These are phyloP conservation scores for Ascodesmis nigricans DNA, from an alignment of 495 filamentous ascomycete species.

Conservation along the genomic window DNA sequence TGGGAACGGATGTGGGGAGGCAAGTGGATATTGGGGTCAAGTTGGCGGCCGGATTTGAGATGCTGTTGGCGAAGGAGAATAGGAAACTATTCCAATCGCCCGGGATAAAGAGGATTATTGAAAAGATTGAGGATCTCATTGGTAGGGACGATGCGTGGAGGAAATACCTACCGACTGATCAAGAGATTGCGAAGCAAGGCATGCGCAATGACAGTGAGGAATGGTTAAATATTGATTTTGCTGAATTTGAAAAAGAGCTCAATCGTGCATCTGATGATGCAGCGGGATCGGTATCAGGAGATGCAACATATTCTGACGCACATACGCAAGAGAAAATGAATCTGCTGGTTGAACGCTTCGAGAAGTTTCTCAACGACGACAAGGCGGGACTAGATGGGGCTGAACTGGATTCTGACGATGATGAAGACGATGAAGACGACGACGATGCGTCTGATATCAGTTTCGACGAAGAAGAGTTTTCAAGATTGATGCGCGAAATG, in stretches of 20 bases:
- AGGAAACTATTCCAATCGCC: slow-evolving; percentile 9
- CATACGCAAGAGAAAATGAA: slow-evolving; percentile 60
- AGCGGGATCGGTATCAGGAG: slow-evolving; percentile 4
- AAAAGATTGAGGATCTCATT: background rate
- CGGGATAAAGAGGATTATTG: too few species aligned
- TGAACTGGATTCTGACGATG: slow-evolving; percentile 26
- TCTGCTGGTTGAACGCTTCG: slow-evolving; percentile 76
- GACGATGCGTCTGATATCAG: slow-evolving; percentile 39
- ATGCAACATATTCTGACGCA: slow-evolving; percentile 49
- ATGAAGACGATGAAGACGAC: slow-evolving; percentile 42
- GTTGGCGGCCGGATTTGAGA: slow-evolving; percentile 72
- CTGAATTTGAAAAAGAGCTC: slow-evolving; percentile 68
- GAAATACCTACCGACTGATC: slow-evolving; percentile 41
- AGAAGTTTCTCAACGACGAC: slow-evolving; percentile 82
- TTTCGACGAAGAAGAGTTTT: slow-evolving; percentile 70
- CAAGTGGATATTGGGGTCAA: slow-evolving; percentile 71
- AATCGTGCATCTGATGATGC: slow-evolving; percentile 28
- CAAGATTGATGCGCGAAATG: slow-evolving; percentile 81
- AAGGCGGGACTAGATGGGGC: slow-evolving; percentile 56
- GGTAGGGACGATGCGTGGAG: slow-evolving; percentile 25
- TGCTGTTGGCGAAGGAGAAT: slow-evolving; percentile 38
- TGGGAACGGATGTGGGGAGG: slow-evolving; percentile 17
- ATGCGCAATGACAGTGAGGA: slow-evolving; percentile 51
- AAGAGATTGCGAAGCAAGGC: slow-evolving; percentile 51
- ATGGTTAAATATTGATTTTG: slow-evolving; percentile 86